Evolutionary conservation across 176 grass and related monocot genomes (phyloP), one percentile per base, ranked within the genome.

Genomic region (Hyparrhenia diplandra): DNA sequence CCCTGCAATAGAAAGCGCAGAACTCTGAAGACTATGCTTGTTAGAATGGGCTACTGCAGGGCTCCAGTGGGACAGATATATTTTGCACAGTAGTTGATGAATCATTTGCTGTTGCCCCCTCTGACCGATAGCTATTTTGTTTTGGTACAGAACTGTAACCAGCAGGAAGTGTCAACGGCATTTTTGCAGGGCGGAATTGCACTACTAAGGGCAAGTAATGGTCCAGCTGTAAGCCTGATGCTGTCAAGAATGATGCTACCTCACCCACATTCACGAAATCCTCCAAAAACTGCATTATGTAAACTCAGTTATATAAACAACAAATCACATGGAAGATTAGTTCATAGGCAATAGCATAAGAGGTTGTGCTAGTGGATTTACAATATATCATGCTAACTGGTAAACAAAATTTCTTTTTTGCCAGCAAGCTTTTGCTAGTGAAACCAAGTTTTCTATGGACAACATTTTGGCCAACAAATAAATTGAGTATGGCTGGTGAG

Each of bases 241-340:
- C 92, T 94, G 31, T 94, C 80, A 98, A 85, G 83, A 98, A 94
- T 40, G 92, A 92, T 61, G 92, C 81, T 71, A 98, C 81, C 82
- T 98, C 95, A 61, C 88, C 90, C 61, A 82, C 88, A 75, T 98
- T 98, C 54, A 98, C 88, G 57, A 98, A 98, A 84, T 94, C 95
- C 72, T 98, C 95, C 74, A 94, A 55, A 73, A 98, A 92, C 95
- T 98, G 88, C 87, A 94, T 81, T 54, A 81, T 31, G 21, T 49
- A 21, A 86, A 75, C 47, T 2, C 57, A 64, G 59, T 79, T 69
- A 82, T 57, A 60, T 23, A 61, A 66, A 40, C 29, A 34, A 37
- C n/a, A 82, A 37, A 85, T 83, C n/a, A 39, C 58, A 23, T 73
- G 75, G 12, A 75, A 77, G 28, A 61, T 39, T 11, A 64, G 37